These are phyloP conservation scores for Vigna angularis DNA, from an alignment of 306 rosid genomes.

Conservation along the genomic window DNA sequence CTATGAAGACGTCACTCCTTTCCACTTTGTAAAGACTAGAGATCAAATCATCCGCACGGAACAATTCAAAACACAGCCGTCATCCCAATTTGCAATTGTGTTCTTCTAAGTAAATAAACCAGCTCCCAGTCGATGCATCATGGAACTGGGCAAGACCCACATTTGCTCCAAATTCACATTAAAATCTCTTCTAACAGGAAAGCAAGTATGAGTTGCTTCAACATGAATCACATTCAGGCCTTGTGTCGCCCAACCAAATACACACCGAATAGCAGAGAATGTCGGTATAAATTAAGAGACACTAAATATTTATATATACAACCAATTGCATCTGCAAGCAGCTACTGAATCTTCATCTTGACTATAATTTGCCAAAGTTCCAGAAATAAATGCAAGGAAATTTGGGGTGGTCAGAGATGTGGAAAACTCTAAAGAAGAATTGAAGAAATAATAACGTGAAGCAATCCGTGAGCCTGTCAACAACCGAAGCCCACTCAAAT, in stretches of 20 bases:
- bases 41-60: background rate
- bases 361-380: slow-evolving; percentile 48
- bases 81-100: slow-evolving; percentile 10
- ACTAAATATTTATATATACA: slow-evolving; percentile 50
- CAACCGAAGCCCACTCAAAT: slow-evolving; percentile 12
- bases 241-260: background rate
- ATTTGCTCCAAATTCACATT: slow-evolving; percentile 1
- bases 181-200: background rate
- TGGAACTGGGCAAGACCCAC: background rate
- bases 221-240: background rate
- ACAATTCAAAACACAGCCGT: slow-evolving; percentile 4
- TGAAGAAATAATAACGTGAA: slow-evolving; percentile 55
- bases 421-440: slow-evolving; percentile 59
- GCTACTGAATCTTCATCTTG: slow-evolving; percentile 37
- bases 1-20: background rate
- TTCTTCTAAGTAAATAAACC: background rate
- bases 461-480: slow-evolving; percentile 29
- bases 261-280: slow-evolving; percentile 8
- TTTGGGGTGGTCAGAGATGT: slow-evolving; percentile 34
- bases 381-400: slow-evolving; percentile 40
- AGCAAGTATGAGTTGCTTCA: background rate
- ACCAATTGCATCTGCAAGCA: slow-evolving; percentile 35
- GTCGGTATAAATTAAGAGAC: slow-evolving; percentile 11
- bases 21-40: slow-evolving; percentile 3
- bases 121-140: background rate